Evolutionary conservation across 2,329 filamentous ascomycete genomes (phyloP), one percentile per base, ranked within the genome.

Genomic region (Fusarium sublunatum): DNA sequence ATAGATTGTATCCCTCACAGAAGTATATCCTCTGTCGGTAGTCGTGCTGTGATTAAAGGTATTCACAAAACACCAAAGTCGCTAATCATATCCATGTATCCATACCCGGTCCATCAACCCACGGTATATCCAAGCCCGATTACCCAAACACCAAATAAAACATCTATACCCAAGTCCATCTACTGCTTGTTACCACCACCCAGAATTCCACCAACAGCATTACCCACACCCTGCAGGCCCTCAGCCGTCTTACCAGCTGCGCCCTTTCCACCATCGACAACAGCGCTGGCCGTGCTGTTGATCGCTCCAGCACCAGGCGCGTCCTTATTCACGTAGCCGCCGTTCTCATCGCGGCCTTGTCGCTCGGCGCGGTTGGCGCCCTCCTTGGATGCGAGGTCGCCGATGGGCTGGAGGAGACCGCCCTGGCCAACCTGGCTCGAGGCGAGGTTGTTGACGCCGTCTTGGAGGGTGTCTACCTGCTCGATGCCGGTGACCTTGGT

Each of bases 391-490:
- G 81, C 70, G 3, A 83, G 48, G 72, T 91, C 87, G 59, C 88
- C 88, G 48, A 88, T 74, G 6, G 88, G 88, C 69, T 89, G 84
- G 2, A 85, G 80, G 2, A 91, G 75, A 0, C 90, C 90, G 58
- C 88, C 89, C 67, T 91, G 83, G 40, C 89, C 89, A 25, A 92
- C 74, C 68, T 91, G 88, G 31, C 85, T 83, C 2, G 82, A 79
- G 8, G 83, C 88, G 50, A 88, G 81, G 75, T 82, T 79, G 79
- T 91, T 78, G 31, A 89, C 83, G 70, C 83, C 85, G 74, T 90
- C 88, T 76, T 92, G 88, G 32, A 91, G 80, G 39, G 79, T 86
- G 76, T 91, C 86, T 76, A 91, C 83, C 73, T 89, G 87, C 15
- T 85, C 75, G 71, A 90, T 73, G 73, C 86, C 86, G 10, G 88